Evolutionary conservation across 2,329 filamentous ascomycete genomes (phyloP).

Genomic region (Exserohilum rostratum): DNA sequence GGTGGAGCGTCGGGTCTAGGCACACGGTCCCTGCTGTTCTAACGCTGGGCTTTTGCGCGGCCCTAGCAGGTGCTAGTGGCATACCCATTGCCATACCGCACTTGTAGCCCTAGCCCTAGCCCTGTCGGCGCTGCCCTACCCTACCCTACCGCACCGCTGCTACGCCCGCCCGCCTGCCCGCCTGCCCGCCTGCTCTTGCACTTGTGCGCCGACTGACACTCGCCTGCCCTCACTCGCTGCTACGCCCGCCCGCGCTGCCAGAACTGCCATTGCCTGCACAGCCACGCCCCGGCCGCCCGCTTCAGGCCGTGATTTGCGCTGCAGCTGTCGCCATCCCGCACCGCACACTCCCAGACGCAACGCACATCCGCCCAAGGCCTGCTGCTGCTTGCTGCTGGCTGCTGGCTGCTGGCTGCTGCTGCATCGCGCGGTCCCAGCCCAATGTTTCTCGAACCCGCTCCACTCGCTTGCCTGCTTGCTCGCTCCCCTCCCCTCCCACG

Average conservation of each 20-base stretch:
- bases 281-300: constrained; percentile 45
- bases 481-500: not conserved
- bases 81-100: too few species aligned
- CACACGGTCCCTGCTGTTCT: constrained; percentile 24
- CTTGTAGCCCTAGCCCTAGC: too few species aligned
- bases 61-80: too few species aligned
- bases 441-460: constrained; percentile 38
- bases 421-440: constrained; percentile 38
- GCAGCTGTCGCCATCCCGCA: constrained; percentile 37
- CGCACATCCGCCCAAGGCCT: too few species aligned
- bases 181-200: too few species aligned
- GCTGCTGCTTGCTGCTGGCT: constrained; percentile 8
- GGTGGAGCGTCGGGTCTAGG: constrained; percentile 32
- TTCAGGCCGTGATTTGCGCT: constrained; percentile 43
- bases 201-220: too few species aligned
- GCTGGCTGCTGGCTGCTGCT: too few species aligned
- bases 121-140: too few species aligned
- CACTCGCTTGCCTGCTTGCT: constrained; percentile 16
- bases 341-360: constrained; percentile 27
- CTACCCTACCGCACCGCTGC: too few species aligned
- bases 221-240: too few species aligned
- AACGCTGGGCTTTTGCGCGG: too few species aligned
- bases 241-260: not conserved
- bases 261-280: constrained; percentile 39
- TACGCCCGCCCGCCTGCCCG: too few species aligned